A percentile compares a stretch with the other conserved stretches of the same genome.
Conservation (phyloP, 2,329 filamentous ascomycete species). For the Hypomyces perniciosus region DNA sequence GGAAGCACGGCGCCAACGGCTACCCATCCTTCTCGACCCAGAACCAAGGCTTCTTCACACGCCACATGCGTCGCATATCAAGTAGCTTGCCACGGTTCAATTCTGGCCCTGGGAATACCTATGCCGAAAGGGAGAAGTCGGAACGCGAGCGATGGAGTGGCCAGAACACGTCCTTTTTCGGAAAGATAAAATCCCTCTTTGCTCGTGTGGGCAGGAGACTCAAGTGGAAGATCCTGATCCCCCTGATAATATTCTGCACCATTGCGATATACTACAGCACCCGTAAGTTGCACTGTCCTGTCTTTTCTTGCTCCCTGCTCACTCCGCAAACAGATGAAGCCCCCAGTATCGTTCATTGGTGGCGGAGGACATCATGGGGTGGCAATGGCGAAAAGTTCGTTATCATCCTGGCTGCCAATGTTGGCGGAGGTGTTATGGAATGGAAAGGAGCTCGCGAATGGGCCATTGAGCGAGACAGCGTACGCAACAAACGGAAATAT, state of each 20-base stretch:
- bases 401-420: constrained; percentile 86
- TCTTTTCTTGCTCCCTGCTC: neutral
- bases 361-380: constrained; percentile 65
- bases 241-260: constrained; percentile 54
- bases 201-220: constrained; percentile 56
- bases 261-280: constrained; percentile 64
- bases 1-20: constrained; percentile 64
- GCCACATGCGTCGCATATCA: constrained; percentile 76
- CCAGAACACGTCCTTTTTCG: constrained; percentile 40
- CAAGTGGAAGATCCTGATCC: constrained; percentile 56
- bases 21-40: constrained; percentile 76
- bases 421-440: constrained; percentile 96
- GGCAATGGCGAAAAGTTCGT: constrained; percentile 89
- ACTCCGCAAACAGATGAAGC: constrained; percentile 5
- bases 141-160: constrained; percentile 47
- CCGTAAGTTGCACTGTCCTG: constrained; percentile 50
- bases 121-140: constrained; percentile 73
- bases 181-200: constrained; percentile 40
- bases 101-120: constrained; percentile 41
- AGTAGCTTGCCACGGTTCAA: constrained; percentile 71
- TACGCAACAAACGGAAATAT: constrained; percentile 92
- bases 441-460: constrained; percentile 97
- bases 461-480: constrained; percentile 95
- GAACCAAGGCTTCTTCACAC: constrained; percentile 80
- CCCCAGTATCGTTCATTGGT: constrained; percentile 51